Conservation (phyloP, 164 flowering plant genomes). For the Tetracentron sinense region DNA sequence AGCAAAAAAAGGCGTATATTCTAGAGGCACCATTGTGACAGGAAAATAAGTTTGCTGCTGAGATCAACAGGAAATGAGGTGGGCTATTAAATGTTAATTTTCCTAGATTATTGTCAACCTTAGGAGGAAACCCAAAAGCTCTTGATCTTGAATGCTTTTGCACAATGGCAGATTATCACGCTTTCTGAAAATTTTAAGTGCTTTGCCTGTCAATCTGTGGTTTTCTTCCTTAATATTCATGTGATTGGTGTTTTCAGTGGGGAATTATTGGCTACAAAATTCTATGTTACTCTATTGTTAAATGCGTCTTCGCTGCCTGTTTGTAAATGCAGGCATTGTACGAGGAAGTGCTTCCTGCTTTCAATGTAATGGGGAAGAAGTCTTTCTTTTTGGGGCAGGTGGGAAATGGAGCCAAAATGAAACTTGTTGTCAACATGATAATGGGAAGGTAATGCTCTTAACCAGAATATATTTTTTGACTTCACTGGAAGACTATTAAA, state of each 20-base stretch:
- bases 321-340: constrained; percentile 52
- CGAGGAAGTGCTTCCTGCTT: constrained; percentile 75
- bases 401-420: constrained; percentile 99
- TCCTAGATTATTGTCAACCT: too few relatives aligned
- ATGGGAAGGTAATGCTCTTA: constrained; percentile 81
- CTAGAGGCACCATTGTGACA: too few relatives aligned
- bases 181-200: too few relatives aligned
- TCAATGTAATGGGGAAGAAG: constrained; percentile 85
- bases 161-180: too few relatives aligned
- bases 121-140: background rate
- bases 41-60: too few relatives aligned
- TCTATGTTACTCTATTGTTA: background rate
- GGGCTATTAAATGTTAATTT: too few relatives aligned
- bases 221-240: background rate
- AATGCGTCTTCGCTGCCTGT: constrained; percentile 1
- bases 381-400: constrained; percentile 84
- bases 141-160: background rate
- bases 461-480: background rate
- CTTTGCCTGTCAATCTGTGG: too few relatives aligned
- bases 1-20: too few relatives aligned
- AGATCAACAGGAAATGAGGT: background rate
- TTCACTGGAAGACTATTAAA: background rate
- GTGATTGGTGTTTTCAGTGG: background rate
- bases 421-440: constrained; percentile 96
- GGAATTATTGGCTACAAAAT: constrained; percentile 1